Evolutionary conservation across 768 basidiomycete species (phyloP).

Genomic region (Pisolithus orientalis): DNA sequence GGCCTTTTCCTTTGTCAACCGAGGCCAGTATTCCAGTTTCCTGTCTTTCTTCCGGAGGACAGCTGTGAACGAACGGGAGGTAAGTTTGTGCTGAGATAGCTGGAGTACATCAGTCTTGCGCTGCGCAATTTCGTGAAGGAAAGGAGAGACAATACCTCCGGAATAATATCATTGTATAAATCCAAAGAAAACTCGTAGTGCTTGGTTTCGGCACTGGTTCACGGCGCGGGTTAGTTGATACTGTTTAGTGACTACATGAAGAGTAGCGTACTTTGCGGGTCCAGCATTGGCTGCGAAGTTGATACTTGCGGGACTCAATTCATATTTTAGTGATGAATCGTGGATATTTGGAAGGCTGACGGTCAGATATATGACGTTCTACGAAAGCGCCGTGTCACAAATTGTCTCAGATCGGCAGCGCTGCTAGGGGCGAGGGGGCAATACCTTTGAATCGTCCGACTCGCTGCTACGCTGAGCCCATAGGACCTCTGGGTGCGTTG

Average conservation of each 20-base stretch:
- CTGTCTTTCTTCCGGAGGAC: conserved; percentile 77
- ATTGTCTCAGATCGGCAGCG: not conserved
- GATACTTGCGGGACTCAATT: conserved; percentile 50
- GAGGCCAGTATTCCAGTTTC: conserved; percentile 82
- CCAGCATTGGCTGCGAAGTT: conserved; percentile 62
- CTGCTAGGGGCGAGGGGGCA: conserved; percentile 4
- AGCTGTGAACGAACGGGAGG: conserved; percentile 59
- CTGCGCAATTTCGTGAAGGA: not conserved
- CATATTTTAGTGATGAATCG: conserved; percentile 49
- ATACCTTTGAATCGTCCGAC: conserved; percentile 59
- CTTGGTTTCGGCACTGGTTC: conserved; percentile 39
- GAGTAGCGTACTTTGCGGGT: conserved; percentile 38
- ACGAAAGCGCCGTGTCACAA: not conserved
- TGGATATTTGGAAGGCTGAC: conserved; percentile 76
- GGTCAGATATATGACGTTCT: conserved; percentile 88
- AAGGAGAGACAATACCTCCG: conserved; percentile 47
- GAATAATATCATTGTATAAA: conserved; percentile 67
- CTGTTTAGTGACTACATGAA: not conserved
- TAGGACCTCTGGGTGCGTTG: conserved; percentile 76
- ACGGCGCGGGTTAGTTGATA: conserved; percentile 4
- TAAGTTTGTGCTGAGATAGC: conserved; percentile 43
- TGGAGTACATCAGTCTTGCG: conserved; percentile 6
- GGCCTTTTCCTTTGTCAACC: conserved; percentile 83
- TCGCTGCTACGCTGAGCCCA: conserved; percentile 92
- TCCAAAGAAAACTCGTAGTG: conserved; percentile 73